Percentiles rank a stretch among this genome's conserved stretches.
phyloP scores from a whole-genome alignment of 371 early-diverging fungal genomes.

The Batrachochytrium dendrobatidis region DNA sequence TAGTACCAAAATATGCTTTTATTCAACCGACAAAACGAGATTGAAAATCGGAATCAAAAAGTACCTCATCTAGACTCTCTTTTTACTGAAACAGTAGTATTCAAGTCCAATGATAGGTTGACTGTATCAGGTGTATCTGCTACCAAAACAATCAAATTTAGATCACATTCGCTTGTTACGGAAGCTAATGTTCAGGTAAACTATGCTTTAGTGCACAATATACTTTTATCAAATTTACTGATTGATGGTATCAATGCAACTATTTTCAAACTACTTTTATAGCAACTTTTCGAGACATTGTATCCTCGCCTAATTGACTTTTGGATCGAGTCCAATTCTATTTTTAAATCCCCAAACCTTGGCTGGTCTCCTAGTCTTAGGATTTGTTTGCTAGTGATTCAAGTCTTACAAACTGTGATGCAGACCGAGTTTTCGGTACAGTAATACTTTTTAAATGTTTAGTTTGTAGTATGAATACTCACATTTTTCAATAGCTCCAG shows the following conservation, averaged over 20 bases:
- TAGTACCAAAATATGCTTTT: too few relatives aligned
- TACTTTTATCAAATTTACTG: too few relatives aligned
- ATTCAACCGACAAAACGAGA: too few relatives aligned
- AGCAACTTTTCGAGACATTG: not conserved
- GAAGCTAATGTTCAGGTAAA: too few relatives aligned
- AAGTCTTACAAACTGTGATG: not conserved
- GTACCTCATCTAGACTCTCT: too few relatives aligned
- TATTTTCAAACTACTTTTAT: not conserved
- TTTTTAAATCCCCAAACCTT: not conserved
- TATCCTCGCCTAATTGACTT: not conserved
- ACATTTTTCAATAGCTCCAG: not conserved
- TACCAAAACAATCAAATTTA: too few relatives aligned
- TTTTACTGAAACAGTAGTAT: not conserved
- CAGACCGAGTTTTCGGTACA: too few relatives aligned
- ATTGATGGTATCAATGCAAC: not conserved
- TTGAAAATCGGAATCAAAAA: too few relatives aligned
- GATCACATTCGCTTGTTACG: too few relatives aligned
- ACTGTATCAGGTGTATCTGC: too few relatives aligned
- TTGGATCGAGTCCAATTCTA: slow-evolving; percentile 2
- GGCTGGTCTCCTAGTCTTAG: not conserved
- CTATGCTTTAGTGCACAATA: too few relatives aligned
- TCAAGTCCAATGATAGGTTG: not conserved
- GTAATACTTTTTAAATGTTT: not conserved
- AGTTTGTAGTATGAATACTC: not conserved
- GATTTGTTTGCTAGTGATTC: not conserved